Conservation (phyloP, 805 yeast species). For the Myxozyma kluyveri region DNA sequence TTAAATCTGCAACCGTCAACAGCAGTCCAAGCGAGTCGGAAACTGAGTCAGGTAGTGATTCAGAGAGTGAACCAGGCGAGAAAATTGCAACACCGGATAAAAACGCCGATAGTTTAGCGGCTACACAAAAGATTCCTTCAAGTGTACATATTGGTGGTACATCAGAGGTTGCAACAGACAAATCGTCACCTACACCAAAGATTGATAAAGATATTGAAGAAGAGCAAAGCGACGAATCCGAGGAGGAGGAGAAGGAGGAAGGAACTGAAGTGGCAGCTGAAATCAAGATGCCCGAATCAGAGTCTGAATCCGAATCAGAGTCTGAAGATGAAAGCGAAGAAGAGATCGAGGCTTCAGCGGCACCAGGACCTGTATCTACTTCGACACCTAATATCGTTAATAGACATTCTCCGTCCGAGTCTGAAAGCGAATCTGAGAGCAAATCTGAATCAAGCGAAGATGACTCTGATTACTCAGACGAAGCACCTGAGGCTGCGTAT, state of each 20-base stretch:
- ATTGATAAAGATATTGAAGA: neutral
- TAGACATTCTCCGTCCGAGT: too few relatives aligned
- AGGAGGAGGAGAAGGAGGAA: neutral
- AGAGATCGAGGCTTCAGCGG: neutral
- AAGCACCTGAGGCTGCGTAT: too few relatives aligned
- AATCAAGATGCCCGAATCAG: neutral
- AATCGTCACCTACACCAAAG: neutral
- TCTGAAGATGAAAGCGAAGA: constrained; percentile 1
- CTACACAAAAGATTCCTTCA: neutral
- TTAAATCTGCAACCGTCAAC: neutral
- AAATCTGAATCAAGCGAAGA: too few relatives aligned
- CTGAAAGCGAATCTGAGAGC: too few relatives aligned
- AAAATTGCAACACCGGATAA: too few relatives aligned
- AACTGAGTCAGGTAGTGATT: neutral
- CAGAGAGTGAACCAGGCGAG: neutral
- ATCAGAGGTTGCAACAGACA: too few relatives aligned
- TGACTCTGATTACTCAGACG: too few relatives aligned
- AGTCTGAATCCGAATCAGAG: neutral
- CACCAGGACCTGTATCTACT: too few relatives aligned
- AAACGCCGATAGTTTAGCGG: too few relatives aligned
- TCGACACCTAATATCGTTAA: too few relatives aligned
- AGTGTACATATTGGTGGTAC: too few relatives aligned
- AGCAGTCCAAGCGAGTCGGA: neutral
- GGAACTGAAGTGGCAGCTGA: neutral
- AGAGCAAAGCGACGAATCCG: neutral